Base-by-base conservation (phyloP, 2,329 filamentous ascomycete species). In the Fusarium sororula region DNA sequence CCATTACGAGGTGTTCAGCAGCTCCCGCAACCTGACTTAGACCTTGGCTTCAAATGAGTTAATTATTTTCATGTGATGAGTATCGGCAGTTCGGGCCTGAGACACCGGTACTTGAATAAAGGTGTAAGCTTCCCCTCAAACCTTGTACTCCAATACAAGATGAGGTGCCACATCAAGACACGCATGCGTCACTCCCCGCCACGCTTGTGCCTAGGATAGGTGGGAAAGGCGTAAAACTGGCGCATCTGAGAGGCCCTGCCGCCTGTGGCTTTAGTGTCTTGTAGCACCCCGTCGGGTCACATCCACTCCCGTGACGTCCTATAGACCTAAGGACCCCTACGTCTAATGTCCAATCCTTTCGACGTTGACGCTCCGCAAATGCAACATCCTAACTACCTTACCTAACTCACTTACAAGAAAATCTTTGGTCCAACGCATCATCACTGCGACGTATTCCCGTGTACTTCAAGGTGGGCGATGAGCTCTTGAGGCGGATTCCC, bases 141-240 rank as follows among this genome's bases (percentile, higher is more conserved):
- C 17, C 42, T 66, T 75, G 72, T 74, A 74, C 53, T 70, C 55
- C 39, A 37, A 48, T 45, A 38, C 41, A 51, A 42, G n/a, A 70
- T 54, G 67, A 70, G 45, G 45, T 63, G 72, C 60, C 63, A 63
- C 61, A 48, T 39, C 39, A 37, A 69, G 68, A 74, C 64, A 70
- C 37, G 72, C 50, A 48, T 74, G 72, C 72, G 72, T 74, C 72
- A 74, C 72, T 70, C 68, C 59, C 68, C 60, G 72, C 72, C 72
- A 70, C 68, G 64, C 64, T 66, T 58, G 68, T 37, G 64, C 58
- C 48, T 51, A 42, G 60, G 63, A 75, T 65, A 73, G 72, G 72
- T 75, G 71, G 56, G 51, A 72, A 59, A 65, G 72, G 67, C 71
- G 59, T 53, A 61, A 56, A 70, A 51, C 44, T 62, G 60, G 47